Evolutionary conservation across 768 basidiomycete species (phyloP), one percentile per base, ranked within the genome.

Genomic region (Coprinellus micaceus): DNA sequence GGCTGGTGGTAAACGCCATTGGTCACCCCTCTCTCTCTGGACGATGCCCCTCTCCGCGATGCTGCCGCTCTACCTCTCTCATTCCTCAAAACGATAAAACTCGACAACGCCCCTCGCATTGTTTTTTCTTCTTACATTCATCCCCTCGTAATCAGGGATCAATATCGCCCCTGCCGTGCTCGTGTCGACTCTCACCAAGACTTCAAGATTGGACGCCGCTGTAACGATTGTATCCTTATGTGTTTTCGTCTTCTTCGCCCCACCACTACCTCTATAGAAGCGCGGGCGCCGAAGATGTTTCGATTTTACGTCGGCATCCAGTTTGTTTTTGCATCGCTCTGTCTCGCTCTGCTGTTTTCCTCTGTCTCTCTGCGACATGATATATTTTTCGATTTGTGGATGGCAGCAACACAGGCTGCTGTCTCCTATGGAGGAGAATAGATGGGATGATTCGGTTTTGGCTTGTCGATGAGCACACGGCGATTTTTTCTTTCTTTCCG

Each of bases 1-100:
- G 69, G 72, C 52, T 79, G 78, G 78, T 80, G 78, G 78, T 80
- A 71, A 71, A 75, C 21, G 39, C 22, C 52, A 36, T 60, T 60
- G 57, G 53, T 61, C 51, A 56, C 60, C 57, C 50, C 57, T 49
- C 61, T 58, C 45, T 45, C 36, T 57, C 48, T 54, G 48, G 52
- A 53, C 60, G 57, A 59, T 54, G 43, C 45, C 59, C 48, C 58
- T 45, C 52, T 52, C 37, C 56, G 49, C 21, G 46, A 52, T 53
- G 39, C 54, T 47, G 37, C 46, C 53, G 24, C 61, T 61, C 59
- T 45, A 57, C 30, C 36, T 51, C 54, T 47, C 40, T 30, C 39
- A 52, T 47, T 53, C 54, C 33, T 49, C 48, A 60, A 57, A 52
- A 62, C 57, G 47, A 60, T 45, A 63, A 71, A 72, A 66, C 53